Evolutionary conservation across 1,139 yeast species (phyloP), one percentile per base, ranked within the genome.

Genomic region (Zygoascus sp.): DNA sequence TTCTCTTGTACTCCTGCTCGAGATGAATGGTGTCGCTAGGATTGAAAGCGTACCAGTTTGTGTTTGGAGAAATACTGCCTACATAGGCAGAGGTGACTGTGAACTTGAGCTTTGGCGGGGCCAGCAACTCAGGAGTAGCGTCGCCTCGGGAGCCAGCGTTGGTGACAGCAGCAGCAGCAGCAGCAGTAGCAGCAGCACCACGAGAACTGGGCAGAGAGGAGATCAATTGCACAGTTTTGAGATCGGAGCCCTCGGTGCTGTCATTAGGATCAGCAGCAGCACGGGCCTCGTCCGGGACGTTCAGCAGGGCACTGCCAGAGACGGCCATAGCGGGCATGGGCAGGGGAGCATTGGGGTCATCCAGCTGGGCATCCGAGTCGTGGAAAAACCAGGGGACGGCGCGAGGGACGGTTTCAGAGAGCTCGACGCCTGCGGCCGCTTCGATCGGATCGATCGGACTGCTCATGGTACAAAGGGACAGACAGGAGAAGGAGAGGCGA

Each of bases 261-360:
- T n/a, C n/a, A n/a, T n/a, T n/a, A 5, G 42, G 22, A 20, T 52
- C 32, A 11, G 50, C 40, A 5, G 49, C 40, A 13, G 35, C 30
- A n/a, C 34, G 48, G 17, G 37, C 37, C 20, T 30, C 43, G 11
- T 40, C 43, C 1, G 36, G 37, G 19, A 23, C n/a, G 10, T 34
- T 39, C 6, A 40, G 43, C 23, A 40, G 27, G 4, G 48, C 15
- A 13, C 55, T 34, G n/a, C 50, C 43, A 3, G 54, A 42, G 13
- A 40, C 34, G 11, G 40, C 50, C 21, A 32, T 36, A 11, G 36
- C 53, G 17, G 58, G 56, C 19, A 54, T 48, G 2, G 68, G 66
- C 43, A 65, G 53, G n/a, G 69, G 64, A 6, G 68, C 66, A 15
- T 56, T 49, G 2, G 70, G 69, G 49, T 68, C 72, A 50, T 68